A percentile compares a stretch with the other conserved stretches of the same genome.
phyloP scores from a whole-genome alignment of 1,139 yeast species.

The Nakaseomyces sp. region DNA sequence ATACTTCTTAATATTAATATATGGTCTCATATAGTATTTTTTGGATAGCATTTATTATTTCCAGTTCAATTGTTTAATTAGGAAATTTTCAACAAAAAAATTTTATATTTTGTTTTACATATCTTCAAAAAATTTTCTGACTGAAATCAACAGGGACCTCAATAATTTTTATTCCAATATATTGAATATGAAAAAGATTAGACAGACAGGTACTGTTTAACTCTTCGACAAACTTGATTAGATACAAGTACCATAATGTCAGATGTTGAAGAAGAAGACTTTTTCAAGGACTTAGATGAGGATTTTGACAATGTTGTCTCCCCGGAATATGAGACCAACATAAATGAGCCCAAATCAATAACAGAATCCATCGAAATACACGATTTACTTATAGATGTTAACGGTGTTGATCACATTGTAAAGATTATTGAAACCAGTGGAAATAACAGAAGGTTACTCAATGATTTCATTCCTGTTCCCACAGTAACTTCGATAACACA shows the following conservation, averaged over 20 bases:
- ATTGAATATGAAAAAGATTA: too few species aligned
- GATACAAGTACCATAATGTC: background rate
- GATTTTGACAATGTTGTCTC: constrained; percentile 15
- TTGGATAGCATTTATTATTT: too few species aligned
- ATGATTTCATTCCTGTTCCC: background rate
- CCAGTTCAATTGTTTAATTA: too few species aligned
- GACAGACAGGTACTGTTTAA: too few species aligned
- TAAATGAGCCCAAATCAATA: constrained; percentile 2
- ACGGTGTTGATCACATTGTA: background rate
- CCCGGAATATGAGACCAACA: constrained; percentile 11
- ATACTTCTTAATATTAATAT: background rate
- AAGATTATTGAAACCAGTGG: constrained; percentile 5
- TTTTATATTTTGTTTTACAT: background rate
- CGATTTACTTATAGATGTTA: background rate
- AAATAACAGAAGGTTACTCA: constrained; percentile 5
- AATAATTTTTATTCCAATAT: too few species aligned
- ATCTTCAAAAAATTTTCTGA: background rate
- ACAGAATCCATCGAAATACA: constrained; percentile 11
- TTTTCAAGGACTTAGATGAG: constrained; percentile 19
- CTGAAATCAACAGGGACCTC: too few species aligned
- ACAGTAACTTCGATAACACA: background rate
- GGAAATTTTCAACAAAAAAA: too few species aligned
- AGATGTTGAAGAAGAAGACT: background rate
- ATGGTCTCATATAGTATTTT: background rate
- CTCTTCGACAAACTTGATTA: too few species aligned